Evolutionary conservation across 495 filamentous ascomycete genomes (phyloP).

Genomic region (Niebla homalea): DNA sequence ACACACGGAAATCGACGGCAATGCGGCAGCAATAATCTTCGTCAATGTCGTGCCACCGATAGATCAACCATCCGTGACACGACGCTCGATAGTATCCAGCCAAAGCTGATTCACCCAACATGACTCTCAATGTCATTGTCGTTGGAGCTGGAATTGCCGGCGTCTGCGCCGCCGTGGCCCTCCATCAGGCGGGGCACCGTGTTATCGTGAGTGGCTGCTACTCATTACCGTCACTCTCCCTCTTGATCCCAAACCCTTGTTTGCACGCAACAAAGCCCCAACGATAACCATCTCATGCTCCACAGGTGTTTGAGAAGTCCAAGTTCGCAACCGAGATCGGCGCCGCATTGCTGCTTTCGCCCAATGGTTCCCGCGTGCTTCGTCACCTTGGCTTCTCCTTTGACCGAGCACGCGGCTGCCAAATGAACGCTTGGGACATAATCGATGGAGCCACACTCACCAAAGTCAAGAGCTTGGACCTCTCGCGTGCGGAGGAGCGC

Average conservation of each 20-base stretch:
- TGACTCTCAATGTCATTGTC: slow-evolving; percentile 21
- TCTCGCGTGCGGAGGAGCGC: neutral
- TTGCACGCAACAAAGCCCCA: no score
- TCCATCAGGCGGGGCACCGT: slow-evolving; percentile 16
- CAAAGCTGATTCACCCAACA: neutral
- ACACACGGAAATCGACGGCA: no score
- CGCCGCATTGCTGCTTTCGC: slow-evolving; percentile 31
- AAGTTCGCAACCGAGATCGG: slow-evolving; percentile 29
- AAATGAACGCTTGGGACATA: slow-evolving; percentile 10
- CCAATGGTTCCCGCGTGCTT: slow-evolving; percentile 32
- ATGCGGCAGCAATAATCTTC: no score
- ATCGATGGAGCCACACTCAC: slow-evolving; percentile 19
- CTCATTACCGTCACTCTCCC: no score
- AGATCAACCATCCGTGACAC: no score
- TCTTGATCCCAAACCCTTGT: neutral
- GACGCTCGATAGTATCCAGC: neutral
- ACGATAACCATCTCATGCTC: neutral
- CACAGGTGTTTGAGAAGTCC: slow-evolving; percentile 15
- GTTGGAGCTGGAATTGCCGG: slow-evolving; percentile 35
- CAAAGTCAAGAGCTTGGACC: slow-evolving; percentile 16
- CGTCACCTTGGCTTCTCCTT: slow-evolving; percentile 20
- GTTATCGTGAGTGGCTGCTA: slow-evolving; percentile 14
- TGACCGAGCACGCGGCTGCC: slow-evolving; percentile 23
- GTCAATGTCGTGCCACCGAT: no score
- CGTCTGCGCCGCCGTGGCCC: slow-evolving; percentile 28